phyloP scores from a whole-genome alignment of 2,329 filamentous ascomycete species.

The Diaporthe sp. region DNA sequence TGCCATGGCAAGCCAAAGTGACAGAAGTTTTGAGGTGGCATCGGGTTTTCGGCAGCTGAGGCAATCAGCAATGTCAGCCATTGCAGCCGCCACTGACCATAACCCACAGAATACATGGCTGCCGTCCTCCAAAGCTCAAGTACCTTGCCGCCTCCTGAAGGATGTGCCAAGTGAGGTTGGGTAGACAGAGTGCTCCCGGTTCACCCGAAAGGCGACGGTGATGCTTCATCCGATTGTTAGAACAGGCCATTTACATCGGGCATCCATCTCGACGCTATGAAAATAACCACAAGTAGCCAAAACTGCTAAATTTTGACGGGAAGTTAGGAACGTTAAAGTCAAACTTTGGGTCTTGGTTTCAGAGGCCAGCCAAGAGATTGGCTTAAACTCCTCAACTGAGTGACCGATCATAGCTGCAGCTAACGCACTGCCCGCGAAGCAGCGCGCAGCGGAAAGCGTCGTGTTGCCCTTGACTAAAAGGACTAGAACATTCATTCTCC shows the following conservation, averaged over 20 bases:
- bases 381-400: background rate
- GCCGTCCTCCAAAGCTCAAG: background rate
- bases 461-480: background rate
- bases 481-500: too few relatives aligned
- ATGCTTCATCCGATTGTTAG: conserved; percentile 9
- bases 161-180: background rate
- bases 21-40: background rate
- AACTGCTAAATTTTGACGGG: background rate
- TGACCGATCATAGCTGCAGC: conserved; percentile 9
- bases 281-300: background rate
- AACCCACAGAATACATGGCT: background rate
- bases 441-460: conserved; percentile 3
- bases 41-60: conserved; percentile 7
- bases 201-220: conserved; percentile 21
- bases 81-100: background rate
- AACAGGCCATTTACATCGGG: conserved; percentile 4
- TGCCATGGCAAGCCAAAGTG: background rate
- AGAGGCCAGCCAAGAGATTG: conserved; percentile 8
- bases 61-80: conserved; percentile 9
- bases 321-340: conserved; percentile 1
- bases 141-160: background rate
- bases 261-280: conserved; percentile 1
- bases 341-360: conserved; percentile 5
- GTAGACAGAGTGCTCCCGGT: background rate
- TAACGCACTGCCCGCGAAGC: conserved; percentile 13